Evolutionary conservation across 2,329 filamentous ascomycete species (phyloP), one percentile per base, ranked within the genome.

Genomic region (Penicillium sp.): DNA sequence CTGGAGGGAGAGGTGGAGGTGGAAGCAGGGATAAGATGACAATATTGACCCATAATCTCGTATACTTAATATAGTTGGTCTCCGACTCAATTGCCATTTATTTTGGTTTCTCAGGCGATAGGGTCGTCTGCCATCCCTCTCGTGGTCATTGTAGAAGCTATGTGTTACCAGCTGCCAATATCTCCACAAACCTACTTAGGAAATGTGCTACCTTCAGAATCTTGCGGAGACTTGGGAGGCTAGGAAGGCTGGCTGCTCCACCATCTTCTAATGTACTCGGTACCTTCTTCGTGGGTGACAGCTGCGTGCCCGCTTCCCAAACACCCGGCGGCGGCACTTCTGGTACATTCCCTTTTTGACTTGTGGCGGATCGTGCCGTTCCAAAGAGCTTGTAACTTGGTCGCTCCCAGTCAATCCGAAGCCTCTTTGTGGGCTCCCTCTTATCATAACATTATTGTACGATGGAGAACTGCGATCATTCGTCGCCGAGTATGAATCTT

Each of bases 231-330:
- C 46, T 46, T 28, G 35, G 33, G 30, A 30, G n/a, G 13, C 33
- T 14, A 37, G 8, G 6, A 8, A 7, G 14, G 19, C 16, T 58
- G 35, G 22, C 49, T 51, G 52, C 42, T 45, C 28, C 16, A 49
- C 46, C 26, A 33, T 33, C n/a, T 30, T 22, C 19, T 22, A 22
- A 22, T 22, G 19, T 38, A 52, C 22, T 42, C 16, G 5, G 26
- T 33, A 22, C 33, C 19, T 33, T 22, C 42, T 37, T 57, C 33
- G 58, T 52, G 48, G 46, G 35, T 66, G 58, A 48, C 58, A 60
- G 45, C 58, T 65, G 62, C 60, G 60, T 59, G 60, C 46, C 51
- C 53, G 51, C 53, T 65, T 46, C 54, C 55, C 53, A 59, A 25
- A 38, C 33, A 57, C 53, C 58, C 25, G 35, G 35, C 25, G 35